Percentiles rank a stretch among this genome's conserved stretches.
Evolutionary conservation across 139 green algal genomes (phyloP).

Genomic region (Mesostigma viride): DNA sequence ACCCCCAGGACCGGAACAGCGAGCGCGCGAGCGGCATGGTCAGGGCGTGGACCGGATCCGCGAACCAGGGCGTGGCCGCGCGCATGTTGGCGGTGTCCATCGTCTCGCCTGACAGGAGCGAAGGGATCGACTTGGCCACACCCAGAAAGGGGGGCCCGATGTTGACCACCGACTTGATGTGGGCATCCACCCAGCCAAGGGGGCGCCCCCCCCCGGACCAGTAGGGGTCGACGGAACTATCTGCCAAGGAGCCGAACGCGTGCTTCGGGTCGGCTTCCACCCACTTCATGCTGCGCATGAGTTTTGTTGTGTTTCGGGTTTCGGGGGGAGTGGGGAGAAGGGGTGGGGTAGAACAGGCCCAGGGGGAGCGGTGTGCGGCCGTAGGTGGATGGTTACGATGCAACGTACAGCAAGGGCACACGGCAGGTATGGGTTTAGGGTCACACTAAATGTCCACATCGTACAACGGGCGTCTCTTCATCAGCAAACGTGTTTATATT

Average conservation of each 20-base stretch:
- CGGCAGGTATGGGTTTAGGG: too few species aligned
- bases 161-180: conserved; percentile 52
- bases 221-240: conserved; percentile 34
- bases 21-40: background rate
- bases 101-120: background rate
- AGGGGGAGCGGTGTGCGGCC: too few species aligned
- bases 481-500: too few species aligned
- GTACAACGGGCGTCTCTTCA: too few species aligned
- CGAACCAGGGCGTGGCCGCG: background rate
- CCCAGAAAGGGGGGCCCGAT: conserved; percentile 57
- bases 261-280: conserved; percentile 25
- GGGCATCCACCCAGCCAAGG: conserved; percentile 46
- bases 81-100: background rate
- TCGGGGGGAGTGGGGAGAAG: too few species aligned
- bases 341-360: too few species aligned
- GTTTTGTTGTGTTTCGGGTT: too few species aligned
- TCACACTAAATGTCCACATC: too few species aligned
- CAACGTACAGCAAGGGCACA: too few species aligned
- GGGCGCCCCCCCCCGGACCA: conserved; percentile 22
- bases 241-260: conserved; percentile 42
- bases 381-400: too few species aligned
- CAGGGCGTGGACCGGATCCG: background rate
- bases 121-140: conserved; percentile 12
- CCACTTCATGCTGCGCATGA: conserved; percentile 36
- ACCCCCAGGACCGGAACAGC: conserved; percentile 60